Conservation (phyloP, 2,329 filamentous ascomycete species). For the Talaromyces funiculosus region DNA sequence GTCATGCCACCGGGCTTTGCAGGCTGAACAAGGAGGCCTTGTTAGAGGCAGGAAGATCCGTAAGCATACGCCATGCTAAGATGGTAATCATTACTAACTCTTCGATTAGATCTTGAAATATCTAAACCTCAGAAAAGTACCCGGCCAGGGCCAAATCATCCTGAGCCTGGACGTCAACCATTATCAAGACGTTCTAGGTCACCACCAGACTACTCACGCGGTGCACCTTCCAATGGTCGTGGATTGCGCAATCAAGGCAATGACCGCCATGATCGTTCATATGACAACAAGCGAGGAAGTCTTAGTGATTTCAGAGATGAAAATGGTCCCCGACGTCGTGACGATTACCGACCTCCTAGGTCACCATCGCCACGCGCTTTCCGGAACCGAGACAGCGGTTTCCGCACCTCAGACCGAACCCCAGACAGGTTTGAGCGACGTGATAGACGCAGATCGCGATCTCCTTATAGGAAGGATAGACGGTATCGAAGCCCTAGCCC, state of each 20-base stretch:
- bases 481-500: constrained; percentile 67
- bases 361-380: constrained; percentile 56
- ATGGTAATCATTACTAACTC: constrained; percentile 4
- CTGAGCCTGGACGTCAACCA: constrained; percentile 32
- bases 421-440: constrained; percentile 49
- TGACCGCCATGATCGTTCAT: constrained; percentile 43
- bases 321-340: constrained; percentile 45
- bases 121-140: constrained; percentile 82
- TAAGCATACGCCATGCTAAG: constrained; percentile 48
- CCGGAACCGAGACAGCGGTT: constrained; percentile 58
- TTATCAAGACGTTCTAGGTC: constrained; percentile 55
- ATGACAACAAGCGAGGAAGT: constrained; percentile 31
- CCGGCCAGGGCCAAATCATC: constrained; percentile 45
- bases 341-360: constrained; percentile 61
- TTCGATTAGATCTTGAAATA: constrained; percentile 68
- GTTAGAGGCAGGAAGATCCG: constrained; percentile 89
- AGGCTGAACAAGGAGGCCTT: constrained; percentile 70
- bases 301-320: constrained; percentile 49
- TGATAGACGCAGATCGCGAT: constrained; percentile 62
- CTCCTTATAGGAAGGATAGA: constrained; percentile 59
- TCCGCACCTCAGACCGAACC: constrained; percentile 43
- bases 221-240: constrained; percentile 26
- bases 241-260: constrained; percentile 24
- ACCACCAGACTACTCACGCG: constrained; percentile 51
- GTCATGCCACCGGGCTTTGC: constrained; percentile 69